phyloP scores from a whole-genome alignment of 495 filamentous ascomycete species.

The Penicillium goetzii region DNA sequence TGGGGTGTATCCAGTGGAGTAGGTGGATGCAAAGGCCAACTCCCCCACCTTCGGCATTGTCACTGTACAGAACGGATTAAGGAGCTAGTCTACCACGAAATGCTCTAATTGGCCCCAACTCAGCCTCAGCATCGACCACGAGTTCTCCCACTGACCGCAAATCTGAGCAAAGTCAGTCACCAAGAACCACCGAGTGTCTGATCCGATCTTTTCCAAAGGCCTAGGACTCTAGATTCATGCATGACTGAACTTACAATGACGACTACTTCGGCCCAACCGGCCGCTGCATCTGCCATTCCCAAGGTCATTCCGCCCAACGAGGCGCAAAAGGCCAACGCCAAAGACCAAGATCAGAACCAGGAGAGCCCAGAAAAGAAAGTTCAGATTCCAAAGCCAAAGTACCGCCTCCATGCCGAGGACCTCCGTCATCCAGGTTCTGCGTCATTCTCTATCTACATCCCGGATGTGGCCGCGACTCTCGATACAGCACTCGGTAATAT shows the following conservation, averaged over 20 bases:
- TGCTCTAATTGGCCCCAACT: constrained; percentile 2
- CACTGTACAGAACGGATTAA: not conserved
- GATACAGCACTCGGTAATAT: constrained; percentile 66
- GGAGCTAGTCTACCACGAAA: not conserved
- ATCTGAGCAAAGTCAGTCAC: not conserved
- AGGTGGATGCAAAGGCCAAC: not conserved
- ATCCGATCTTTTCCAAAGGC: not conserved
- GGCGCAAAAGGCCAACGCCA: not conserved
- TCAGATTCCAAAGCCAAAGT: constrained; percentile 55
- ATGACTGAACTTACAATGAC: constrained; percentile 19
- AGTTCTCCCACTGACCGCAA: not conserved
- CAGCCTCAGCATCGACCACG: constrained; percentile 3
- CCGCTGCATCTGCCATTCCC: constrained; percentile 21
- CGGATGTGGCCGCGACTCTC: constrained; percentile 60
- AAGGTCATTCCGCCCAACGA: constrained; percentile 7
- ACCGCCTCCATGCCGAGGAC: constrained; percentile 72
- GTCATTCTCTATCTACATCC: constrained; percentile 64
- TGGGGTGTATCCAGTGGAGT: constrained; percentile 8
- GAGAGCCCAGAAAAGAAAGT: constrained; percentile 4
- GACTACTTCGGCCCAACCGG: constrained; percentile 14
- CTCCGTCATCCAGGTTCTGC: constrained; percentile 64
- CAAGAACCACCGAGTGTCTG: not conserved
- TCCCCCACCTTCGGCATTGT: constrained; percentile 15
- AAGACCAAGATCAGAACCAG: constrained; percentile 5
- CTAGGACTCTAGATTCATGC: not conserved